Base-by-base conservation (phyloP, 148 eudicot species). In the Talinum fruticosum region DNA sequence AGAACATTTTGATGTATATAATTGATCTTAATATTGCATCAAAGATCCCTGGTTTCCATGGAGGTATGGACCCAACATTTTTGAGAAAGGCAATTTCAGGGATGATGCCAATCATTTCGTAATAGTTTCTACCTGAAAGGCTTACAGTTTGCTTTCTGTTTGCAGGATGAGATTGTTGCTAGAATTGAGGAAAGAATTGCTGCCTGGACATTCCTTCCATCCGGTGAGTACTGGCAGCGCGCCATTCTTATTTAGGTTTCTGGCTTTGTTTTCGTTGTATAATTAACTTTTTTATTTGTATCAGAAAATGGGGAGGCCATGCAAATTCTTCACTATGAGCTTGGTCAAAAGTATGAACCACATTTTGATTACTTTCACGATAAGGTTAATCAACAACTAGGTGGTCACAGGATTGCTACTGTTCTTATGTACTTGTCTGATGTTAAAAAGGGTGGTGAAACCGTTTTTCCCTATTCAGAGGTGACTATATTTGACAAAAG, bases 181-280 rank as follows among this genome's bases (percentile, higher is more conserved):
- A 77, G 79, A 16, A 80, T 92, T 45, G 98, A 95, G 85, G 86
- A 84, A 32, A 88, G 87, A 84, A 89, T 95, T 80, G 91, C 94
- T 44, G 89, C 91, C n/a, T 95, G 97, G 98, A 91, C 97, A 38
- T 92, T 92, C 83, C 90, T 92, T 80, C 97, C 97, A 12, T 61
- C 36, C 81, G 98, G 98, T 94, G 77, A 76, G 23, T 30, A 66
- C 74, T 35, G 32, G 23, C 34, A 61, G 26, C 36, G 73, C 32
- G 26, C 61, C 59, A 10, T 26, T 62, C 12, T 36, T 38, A n/a
- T 29, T 0, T 12, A 66, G 15, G 8, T 49, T 37, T 29, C 15
- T 49, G 23, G 19, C 16, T 33, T 41, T 23, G 29, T 51, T 62
- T 45, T 18, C 24, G 33, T 2, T 65, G 69, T 13, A 51, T 79